Percentiles rank a stretch among this genome's conserved stretches.
Evolutionary conservation across 106 monocot genomes (phyloP).

Genomic region (Acorus gramineus): DNA sequence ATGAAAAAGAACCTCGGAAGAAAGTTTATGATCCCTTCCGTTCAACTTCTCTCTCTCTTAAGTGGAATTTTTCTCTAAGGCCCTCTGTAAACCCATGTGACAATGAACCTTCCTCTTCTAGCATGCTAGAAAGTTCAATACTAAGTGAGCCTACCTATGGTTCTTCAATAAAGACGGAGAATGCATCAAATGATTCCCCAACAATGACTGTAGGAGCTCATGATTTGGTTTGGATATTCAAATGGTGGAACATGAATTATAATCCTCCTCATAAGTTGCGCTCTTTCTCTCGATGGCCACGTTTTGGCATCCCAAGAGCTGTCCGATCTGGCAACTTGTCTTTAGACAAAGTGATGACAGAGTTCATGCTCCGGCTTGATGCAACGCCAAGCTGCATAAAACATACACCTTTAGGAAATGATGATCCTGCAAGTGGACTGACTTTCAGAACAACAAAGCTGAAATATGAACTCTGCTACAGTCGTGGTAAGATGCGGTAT

Average conservation of each 20-base stretch:
- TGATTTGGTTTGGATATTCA: conserved; percentile 82
- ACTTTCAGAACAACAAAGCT: conserved; percentile 58
- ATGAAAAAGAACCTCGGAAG: conserved; percentile 58
- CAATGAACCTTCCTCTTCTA: conserved; percentile 7
- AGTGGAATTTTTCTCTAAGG: conserved; percentile 70
- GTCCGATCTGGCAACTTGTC: conserved; percentile 88
- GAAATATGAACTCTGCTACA: conserved; percentile 77
- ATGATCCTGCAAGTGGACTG: conserved; percentile 90
- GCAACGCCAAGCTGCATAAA: conserved; percentile 60
- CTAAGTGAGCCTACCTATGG: conserved; percentile 15
- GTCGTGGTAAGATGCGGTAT: conserved; percentile 85
- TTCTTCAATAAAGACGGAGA: conserved; percentile 18
- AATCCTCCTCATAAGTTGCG: conserved; percentile 91
- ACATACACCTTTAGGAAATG: conserved; percentile 64
- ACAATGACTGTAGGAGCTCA: conserved; percentile 71
- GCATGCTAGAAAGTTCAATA: conserved; percentile 6
- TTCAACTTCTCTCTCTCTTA: conserved; percentile 83
- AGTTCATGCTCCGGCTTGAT: conserved; percentile 79
- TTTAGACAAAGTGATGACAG: conserved; percentile 93
- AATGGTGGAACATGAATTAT: conserved; percentile 79
- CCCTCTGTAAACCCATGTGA: conserved; percentile 25
- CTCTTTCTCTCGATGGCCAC: conserved; percentile 96
- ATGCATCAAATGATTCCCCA: conserved; percentile 36
- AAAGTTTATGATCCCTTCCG: conserved; percentile 91
- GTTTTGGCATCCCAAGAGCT: conserved; percentile 79